A percentile compares a stretch with the other conserved stretches of the same genome.
These are phyloP conservation scores for Trichoderma gamsii DNA, from an alignment of 495 filamentous ascomycete species.

Conservation along the genomic window DNA sequence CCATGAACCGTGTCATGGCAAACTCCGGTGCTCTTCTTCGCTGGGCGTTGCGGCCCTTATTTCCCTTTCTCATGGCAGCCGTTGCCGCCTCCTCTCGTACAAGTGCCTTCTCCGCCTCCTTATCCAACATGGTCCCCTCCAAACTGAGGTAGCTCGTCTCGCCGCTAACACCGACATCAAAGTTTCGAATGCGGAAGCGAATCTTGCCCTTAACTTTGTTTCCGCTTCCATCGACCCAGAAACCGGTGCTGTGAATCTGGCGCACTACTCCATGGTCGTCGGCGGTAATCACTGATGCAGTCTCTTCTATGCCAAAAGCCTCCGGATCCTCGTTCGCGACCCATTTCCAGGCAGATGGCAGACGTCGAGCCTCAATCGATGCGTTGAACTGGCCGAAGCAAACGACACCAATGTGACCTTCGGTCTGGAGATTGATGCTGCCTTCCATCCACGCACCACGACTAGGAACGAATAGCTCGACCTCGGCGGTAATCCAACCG, in stretches of 20 bases:
- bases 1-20: conserved; percentile 43
- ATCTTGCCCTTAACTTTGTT: conserved; percentile 36
- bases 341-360: conserved; percentile 43
- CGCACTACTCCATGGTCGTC: conserved; percentile 13
- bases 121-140: conserved; percentile 42
- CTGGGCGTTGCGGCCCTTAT: conserved; percentile 26
- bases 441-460: conserved; percentile 47
- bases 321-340: conserved; percentile 27
- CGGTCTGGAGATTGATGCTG: conserved; percentile 41
- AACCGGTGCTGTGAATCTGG: conserved; percentile 45
- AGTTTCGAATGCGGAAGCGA: conserved; percentile 45
- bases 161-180: conserved; percentile 43
- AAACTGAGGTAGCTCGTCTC: conserved; percentile 44
- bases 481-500: conserved; percentile 42
- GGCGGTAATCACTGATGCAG: conserved; percentile 22
- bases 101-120: conserved; percentile 36
- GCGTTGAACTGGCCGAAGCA: conserved; percentile 48
- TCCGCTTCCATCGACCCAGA: conserved; percentile 39
- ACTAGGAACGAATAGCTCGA: conserved; percentile 38
- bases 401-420: conserved; percentile 44
- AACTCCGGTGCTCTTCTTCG: conserved; percentile 38
- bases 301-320: conserved; percentile 22
- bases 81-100: conserved; percentile 32
- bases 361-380: conserved; percentile 40
- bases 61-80: conserved; percentile 31